A percentile compares a stretch with the other conserved stretches of the same genome.
Conservation (phyloP, 495 filamentous ascomycete species). For the Astrothelium subdiscretum region DNA sequence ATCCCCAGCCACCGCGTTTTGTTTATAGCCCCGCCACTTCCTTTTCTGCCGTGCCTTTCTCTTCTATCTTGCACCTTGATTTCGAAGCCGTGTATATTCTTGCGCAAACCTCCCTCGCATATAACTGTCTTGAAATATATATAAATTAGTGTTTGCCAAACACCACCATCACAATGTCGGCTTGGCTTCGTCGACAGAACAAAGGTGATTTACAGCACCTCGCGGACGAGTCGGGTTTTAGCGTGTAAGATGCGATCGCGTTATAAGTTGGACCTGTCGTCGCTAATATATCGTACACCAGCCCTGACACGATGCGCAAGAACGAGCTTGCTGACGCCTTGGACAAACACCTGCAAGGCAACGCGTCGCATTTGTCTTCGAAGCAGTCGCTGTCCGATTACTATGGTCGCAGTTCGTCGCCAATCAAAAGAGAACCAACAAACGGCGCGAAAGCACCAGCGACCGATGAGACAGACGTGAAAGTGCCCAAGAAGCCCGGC, state of each 20-base stretch:
- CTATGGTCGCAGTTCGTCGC: constrained; percentile 65
- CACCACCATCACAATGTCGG: constrained; percentile 41
- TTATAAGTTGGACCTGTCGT: not conserved
- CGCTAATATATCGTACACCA: constrained; percentile 24
- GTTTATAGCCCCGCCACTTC: constrained; percentile 13
- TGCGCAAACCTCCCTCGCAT: constrained; percentile 37
- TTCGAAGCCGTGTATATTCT: not conserved
- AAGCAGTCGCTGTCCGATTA: constrained; percentile 61
- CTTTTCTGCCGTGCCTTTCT: not conserved
- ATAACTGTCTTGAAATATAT: constrained; percentile 6
- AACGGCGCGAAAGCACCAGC: constrained; percentile 22
- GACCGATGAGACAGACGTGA: constrained; percentile 30
- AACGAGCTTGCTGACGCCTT: constrained; percentile 67
- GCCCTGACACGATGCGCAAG: constrained; percentile 63
- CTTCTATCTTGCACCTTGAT: not conserved
- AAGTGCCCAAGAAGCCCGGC: constrained; percentile 26
- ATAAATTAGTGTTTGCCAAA: constrained; percentile 7
- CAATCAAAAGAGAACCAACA: constrained; percentile 56
- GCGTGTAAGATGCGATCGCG: constrained; percentile 44
- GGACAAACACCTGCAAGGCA: constrained; percentile 59
- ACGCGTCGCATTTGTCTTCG: constrained; percentile 46
- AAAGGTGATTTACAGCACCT: constrained; percentile 72
- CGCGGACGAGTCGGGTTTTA: constrained; percentile 58
- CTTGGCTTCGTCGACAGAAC: constrained; percentile 73
- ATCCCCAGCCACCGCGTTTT: constrained; percentile 4